These are phyloP conservation scores for Trichoderma gracile DNA, from an alignment of 2,329 filamentous ascomycete species.

Conservation along the genomic window DNA sequence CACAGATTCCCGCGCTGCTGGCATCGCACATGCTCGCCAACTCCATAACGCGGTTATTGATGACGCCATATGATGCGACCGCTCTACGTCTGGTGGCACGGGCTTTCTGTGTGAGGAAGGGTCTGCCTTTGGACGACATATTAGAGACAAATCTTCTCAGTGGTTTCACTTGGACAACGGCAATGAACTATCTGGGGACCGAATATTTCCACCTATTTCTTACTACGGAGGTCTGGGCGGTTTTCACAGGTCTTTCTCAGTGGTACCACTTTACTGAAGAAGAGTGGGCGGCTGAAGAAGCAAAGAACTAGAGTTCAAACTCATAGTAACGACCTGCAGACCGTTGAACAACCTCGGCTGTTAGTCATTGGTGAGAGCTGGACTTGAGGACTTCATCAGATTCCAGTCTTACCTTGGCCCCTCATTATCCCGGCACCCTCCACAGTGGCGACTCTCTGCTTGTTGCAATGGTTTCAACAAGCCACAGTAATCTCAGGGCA, in stretches of 20 bases:
- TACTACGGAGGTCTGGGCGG: slow-evolving; percentile 49
- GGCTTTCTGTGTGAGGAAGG: slow-evolving; percentile 43
- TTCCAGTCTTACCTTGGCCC: too few relatives aligned
- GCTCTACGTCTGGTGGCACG: slow-evolving; percentile 49
- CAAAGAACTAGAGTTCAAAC: not conserved
- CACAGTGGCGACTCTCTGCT: too few relatives aligned
- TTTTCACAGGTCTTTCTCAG: slow-evolving; percentile 42
- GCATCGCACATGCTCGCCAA: slow-evolving; percentile 52
- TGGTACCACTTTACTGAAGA: slow-evolving; percentile 47
- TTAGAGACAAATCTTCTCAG: slow-evolving; percentile 40
- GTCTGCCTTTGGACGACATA: slow-evolving; percentile 44
- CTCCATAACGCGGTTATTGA: slow-evolving; percentile 44
- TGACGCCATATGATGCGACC: slow-evolving; percentile 50
- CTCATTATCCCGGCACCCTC: too few relatives aligned
- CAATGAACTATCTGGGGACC: slow-evolving; percentile 49
- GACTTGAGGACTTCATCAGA: too few relatives aligned
- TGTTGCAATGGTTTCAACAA: too few relatives aligned
- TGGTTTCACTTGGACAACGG: slow-evolving; percentile 42
- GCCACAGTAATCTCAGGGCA: too few relatives aligned
- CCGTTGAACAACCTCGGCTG: too few relatives aligned
- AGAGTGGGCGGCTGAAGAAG: slow-evolving; percentile 44
- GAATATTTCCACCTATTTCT: slow-evolving; percentile 50
- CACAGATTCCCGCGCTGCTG: slow-evolving; percentile 50
- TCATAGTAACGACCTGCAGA: too few relatives aligned
- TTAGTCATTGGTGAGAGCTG: too few relatives aligned